A percentile compares a stretch with the other conserved stretches of the same genome.
Evolutionary conservation across 805 yeast species (phyloP).

Genomic region (Wickerhamomyces chambardii): DNA sequence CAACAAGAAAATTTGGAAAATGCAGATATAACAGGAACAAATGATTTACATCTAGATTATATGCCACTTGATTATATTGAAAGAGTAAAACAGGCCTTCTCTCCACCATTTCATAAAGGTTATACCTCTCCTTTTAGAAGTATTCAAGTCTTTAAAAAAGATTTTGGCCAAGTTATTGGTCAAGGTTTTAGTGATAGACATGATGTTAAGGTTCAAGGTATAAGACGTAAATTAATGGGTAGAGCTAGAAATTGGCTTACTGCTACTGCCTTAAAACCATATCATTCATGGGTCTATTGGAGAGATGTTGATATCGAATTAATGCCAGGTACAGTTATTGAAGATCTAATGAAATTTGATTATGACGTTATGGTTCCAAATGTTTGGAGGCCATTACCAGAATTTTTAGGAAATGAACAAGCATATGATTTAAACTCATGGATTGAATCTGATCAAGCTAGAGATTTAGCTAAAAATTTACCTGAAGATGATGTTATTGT

Average conservation of each 20-base stretch:
- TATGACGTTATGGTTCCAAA: constrained; percentile 76
- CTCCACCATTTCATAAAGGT: constrained; percentile 55
- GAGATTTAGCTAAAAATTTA: constrained; percentile 52
- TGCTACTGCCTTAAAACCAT: constrained; percentile 64
- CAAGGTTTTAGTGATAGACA: constrained; percentile 81
- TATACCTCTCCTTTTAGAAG: constrained; percentile 67
- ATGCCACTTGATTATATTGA: constrained; percentile 60
- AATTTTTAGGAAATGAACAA: constrained; percentile 83
- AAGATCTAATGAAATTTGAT: constrained; percentile 60
- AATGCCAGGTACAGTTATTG: constrained; percentile 70
- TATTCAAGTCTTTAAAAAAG: constrained; percentile 72
- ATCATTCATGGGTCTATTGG: constrained; percentile 91
- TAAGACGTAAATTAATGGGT: constrained; percentile 78
- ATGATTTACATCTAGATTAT: constrained; percentile 56
- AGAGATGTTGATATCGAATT: constrained; percentile 81
- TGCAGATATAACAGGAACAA: constrained; percentile 35
- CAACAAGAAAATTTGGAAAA: constrained; percentile 27
- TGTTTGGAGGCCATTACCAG: constrained; percentile 97
- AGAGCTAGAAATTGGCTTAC: constrained; percentile 82
- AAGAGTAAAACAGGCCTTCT: constrained; percentile 47
- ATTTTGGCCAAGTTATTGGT: constrained; percentile 78
- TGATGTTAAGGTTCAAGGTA: constrained; percentile 80
- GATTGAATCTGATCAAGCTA: constrained; percentile 80
- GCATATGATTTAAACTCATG: constrained; percentile 96
- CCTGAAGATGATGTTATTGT: constrained; percentile 82